A percentile compares a stretch with the other conserved stretches of the same genome.
These are phyloP conservation scores for Pseudonectria buxi DNA, from an alignment of 2,329 filamentous ascomycete species.

Conservation along the genomic window DNA sequence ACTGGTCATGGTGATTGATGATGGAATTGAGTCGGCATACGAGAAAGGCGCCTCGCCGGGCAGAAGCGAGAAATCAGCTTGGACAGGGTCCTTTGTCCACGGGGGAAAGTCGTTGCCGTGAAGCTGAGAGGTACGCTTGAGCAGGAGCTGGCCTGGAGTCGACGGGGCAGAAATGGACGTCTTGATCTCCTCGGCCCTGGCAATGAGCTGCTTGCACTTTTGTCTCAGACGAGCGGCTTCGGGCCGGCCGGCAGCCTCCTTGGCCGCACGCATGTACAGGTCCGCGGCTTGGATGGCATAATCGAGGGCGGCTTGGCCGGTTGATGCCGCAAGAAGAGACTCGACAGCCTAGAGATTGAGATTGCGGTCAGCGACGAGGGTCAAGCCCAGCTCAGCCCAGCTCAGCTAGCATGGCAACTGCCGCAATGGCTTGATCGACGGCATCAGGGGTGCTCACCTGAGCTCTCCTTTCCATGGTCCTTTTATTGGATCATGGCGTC, in stretches of 20 bases:
- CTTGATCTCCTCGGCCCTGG: conserved; percentile 72
- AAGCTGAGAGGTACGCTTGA: conserved; percentile 70
- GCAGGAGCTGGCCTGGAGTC: conserved; percentile 34
- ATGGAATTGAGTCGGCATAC: conserved; percentile 38
- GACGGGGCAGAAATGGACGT: conserved; percentile 7
- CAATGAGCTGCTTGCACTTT: conserved; percentile 65
- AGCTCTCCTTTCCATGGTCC: conserved; percentile 32
- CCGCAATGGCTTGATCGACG: no score
- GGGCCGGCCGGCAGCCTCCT: conserved; percentile 48
- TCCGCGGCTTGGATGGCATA: conserved; percentile 74
- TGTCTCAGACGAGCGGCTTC: conserved; percentile 61
- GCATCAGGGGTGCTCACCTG: conserved; percentile 24
- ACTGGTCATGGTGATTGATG: background rate
- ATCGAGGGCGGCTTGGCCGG: conserved; percentile 55
- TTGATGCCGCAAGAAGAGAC: conserved; percentile 28
- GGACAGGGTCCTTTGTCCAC: conserved; percentile 61
- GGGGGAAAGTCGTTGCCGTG: conserved; percentile 80
- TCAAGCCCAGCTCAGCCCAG: no score
- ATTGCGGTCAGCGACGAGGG: no score
- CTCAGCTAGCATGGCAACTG: no score
- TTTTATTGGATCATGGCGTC: conserved; percentile 19
- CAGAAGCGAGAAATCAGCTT: conserved; percentile 53
- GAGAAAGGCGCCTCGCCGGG: conserved; percentile 50
- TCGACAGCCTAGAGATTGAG: conserved; percentile 35
- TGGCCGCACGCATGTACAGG: conserved; percentile 70